Conservation (phyloP, 1,139 yeast species). For the Candida tetrigidarum region DNA sequence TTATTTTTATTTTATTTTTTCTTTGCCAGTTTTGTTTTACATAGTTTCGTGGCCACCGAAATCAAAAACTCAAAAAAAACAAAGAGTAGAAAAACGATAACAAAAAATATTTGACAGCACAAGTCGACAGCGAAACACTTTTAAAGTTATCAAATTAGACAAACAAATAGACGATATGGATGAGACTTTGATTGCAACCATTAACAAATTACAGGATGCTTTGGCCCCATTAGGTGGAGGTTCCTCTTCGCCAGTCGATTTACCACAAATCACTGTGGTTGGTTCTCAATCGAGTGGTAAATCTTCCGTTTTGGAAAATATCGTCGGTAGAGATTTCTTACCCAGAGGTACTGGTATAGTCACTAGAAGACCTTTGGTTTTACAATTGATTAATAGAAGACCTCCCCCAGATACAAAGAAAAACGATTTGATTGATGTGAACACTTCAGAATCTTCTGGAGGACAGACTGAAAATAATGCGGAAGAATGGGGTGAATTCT, state of each 20-base stretch:
- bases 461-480: constrained; percentile 71
- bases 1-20: background rate
- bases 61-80: constrained; percentile 1
- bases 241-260: constrained; percentile 80
- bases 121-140: background rate
- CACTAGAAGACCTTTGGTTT: constrained; percentile 88
- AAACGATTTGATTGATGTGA: constrained; percentile 36
- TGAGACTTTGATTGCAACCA: constrained; percentile 85
- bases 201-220: constrained; percentile 93
- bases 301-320: constrained; percentile 90
- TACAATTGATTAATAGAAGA: constrained; percentile 79
- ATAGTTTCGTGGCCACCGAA: constrained; percentile 6
- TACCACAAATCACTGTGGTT: constrained; percentile 96
- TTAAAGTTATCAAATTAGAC: too few species aligned
- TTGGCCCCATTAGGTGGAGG: constrained; percentile 93
- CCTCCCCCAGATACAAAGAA: constrained; percentile 25
- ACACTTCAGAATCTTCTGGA: constrained; percentile 46
- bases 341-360: constrained; percentile 98
- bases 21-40: background rate
- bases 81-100: constrained; percentile 5
- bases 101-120: constrained; percentile 5
- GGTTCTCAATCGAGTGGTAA: constrained; percentile 97
- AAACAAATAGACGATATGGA: constrained; percentile 72
- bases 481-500: constrained; percentile 98
- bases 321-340: constrained; percentile 92